phyloP scores from a whole-genome alignment of 1,284 basidiomycete species.

The Malassezia brasiliensis region DNA sequence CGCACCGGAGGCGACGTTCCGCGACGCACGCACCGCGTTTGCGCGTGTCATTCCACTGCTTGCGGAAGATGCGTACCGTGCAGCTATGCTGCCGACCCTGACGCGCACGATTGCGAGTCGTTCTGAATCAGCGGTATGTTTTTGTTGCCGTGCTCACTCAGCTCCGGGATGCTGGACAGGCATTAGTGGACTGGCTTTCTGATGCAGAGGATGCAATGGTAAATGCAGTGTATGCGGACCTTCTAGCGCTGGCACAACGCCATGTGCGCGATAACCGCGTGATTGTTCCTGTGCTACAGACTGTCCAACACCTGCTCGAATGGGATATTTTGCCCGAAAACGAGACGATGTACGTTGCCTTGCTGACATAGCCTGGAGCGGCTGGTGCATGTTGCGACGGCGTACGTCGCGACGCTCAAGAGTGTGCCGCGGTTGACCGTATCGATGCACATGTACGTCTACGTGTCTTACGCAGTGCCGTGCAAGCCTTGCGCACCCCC shows the following conservation, averaged over 20 bases:
- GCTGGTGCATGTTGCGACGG: neutral
- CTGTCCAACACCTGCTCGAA: conserved; percentile 27
- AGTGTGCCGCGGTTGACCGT: conserved; percentile 9
- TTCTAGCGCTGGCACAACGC: conserved; percentile 15
- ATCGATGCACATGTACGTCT: conserved; percentile 10
- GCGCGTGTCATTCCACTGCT: neutral
- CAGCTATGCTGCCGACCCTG: neutral
- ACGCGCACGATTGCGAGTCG: conserved; percentile 1
- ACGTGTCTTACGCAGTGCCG: neutral
- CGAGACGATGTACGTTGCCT: neutral
- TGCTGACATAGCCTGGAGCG: neutral
- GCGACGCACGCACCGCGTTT: conserved; percentile 11
- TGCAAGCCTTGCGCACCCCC: neutral
- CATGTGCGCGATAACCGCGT: conserved; percentile 27
- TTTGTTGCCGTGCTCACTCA: neutral
- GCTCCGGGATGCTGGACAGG: conserved; percentile 5
- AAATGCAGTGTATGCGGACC: conserved; percentile 11
- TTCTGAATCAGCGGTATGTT: conserved; percentile 4
- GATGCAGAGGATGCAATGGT: neutral
- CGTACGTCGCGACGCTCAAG: conserved; percentile 1
- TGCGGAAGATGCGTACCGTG: neutral
- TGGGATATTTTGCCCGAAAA: conserved; percentile 13
- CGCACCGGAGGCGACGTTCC: neutral
- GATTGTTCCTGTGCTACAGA: conserved; percentile 24
- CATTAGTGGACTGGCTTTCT: conserved; percentile 4